Conservation (phyloP, 2,329 filamentous ascomycete species). For the Diaporthe vaccinii region DNA sequence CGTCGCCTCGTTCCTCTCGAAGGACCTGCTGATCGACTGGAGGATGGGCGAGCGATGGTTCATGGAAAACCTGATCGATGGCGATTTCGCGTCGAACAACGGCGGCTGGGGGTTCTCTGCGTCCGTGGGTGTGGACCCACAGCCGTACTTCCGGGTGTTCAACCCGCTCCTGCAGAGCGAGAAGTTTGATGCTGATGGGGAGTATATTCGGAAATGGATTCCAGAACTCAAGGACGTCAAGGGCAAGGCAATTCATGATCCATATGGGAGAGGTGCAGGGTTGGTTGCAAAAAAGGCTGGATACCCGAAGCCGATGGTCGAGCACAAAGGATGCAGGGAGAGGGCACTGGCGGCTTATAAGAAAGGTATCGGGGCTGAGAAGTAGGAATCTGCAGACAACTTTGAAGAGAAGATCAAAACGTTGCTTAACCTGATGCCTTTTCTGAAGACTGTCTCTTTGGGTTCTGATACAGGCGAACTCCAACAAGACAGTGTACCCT, state of each 20-base stretch:
- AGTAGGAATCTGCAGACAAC: constrained; percentile 21
- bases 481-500: no score
- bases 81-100: constrained; percentile 85
- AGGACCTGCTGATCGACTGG: constrained; percentile 88
- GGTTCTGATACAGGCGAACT: neutral
- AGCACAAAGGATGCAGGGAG: constrained; percentile 78
- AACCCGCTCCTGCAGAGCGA: constrained; percentile 88
- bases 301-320: constrained; percentile 82
- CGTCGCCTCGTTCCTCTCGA: constrained; percentile 83
- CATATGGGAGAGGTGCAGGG: constrained; percentile 76
- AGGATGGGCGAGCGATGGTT: constrained; percentile 85
- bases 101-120: constrained; percentile 68
- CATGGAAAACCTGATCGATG: constrained; percentile 84
- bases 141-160: constrained; percentile 93
- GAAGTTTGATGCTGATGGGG: constrained; percentile 84
- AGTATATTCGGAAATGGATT: constrained; percentile 87
- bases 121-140: constrained; percentile 53
- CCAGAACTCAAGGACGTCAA: constrained; percentile 76
- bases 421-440: neutral
- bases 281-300: constrained; percentile 72
- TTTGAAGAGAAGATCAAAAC: neutral
- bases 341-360: constrained; percentile 54
- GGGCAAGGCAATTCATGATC: constrained; percentile 83
- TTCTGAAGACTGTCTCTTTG: neutral
- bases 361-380: constrained; percentile 44